phyloP scores from a whole-genome alignment of 192 early-diverging fungal species.

The Coemansia sp. region DNA sequence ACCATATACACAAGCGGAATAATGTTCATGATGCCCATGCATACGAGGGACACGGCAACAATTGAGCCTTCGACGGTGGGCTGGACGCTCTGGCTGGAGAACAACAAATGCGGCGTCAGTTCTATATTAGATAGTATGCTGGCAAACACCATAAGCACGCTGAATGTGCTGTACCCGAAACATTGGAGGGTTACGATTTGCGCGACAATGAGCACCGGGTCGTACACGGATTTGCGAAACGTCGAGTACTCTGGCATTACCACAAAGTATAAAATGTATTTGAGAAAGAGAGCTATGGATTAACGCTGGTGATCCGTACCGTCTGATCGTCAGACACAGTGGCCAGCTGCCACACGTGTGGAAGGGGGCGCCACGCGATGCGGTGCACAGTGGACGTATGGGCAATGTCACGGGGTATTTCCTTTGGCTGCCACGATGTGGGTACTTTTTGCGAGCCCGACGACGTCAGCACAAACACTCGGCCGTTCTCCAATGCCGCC shows the following conservation, averaged over 20 bases:
- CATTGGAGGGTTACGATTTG: constrained; percentile 53
- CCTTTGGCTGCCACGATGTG: constrained; percentile 31
- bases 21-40: constrained; percentile 29
- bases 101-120: constrained; percentile 30
- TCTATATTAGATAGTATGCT: constrained; percentile 21
- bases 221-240: constrained; percentile 41
- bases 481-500: constrained; percentile 80
- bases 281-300: constrained; percentile 8
- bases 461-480: constrained; percentile 59
- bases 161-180: constrained; percentile 41
- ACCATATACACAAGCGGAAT: constrained; percentile 51
- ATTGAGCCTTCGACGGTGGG: constrained; percentile 46
- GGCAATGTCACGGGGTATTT: constrained; percentile 54
- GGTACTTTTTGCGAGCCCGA: constrained; percentile 20
- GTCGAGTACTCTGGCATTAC: background rate
- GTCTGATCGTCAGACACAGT: constrained; percentile 72
- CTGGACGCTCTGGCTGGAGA: constrained; percentile 30
- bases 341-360: constrained; percentile 67
- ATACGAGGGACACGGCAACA: constrained; percentile 16
- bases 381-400: constrained; percentile 60
- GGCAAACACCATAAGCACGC: constrained; percentile 17
- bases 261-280: constrained; percentile 3
- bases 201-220: constrained; percentile 48
- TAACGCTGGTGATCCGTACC: constrained; percentile 61
- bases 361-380: constrained; percentile 73